These are phyloP conservation scores for Fusarium aywerte DNA, from an alignment of 2,329 filamentous ascomycete species.

Conservation along the genomic window DNA sequence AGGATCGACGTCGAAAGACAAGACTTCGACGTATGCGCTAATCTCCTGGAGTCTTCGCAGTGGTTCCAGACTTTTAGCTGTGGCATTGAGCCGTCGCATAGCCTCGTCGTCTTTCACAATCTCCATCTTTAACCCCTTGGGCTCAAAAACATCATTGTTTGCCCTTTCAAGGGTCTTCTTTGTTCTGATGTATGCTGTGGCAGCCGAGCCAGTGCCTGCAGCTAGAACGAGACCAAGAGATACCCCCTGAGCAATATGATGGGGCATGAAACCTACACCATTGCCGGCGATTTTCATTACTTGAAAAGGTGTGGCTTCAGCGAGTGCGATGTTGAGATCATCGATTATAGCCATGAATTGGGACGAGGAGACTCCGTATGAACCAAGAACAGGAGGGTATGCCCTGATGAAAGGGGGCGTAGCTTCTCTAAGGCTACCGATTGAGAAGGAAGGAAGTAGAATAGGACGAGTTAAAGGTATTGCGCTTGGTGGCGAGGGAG, in stretches of 20 bases:
- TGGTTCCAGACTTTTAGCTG: conserved; percentile 12
- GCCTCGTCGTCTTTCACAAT: conserved; percentile 13
- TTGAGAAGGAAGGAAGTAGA: conserved; percentile 13
- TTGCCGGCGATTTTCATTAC: conserved; percentile 1
- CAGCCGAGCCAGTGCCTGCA: conserved; percentile 9
- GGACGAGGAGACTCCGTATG: not conserved
- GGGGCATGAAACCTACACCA: conserved; percentile 13
- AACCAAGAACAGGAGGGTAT: conserved; percentile 10
- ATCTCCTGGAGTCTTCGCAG: not conserved
- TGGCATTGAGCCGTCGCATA: conserved; percentile 4
- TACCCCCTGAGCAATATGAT: conserved; percentile 9
- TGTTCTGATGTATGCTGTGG: conserved; percentile 12
- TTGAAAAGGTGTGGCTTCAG: conserved; percentile 10
- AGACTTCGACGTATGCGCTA: not conserved
- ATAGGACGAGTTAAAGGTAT: not conserved
- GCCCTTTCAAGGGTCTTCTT: conserved; percentile 4
- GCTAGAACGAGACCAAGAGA: conserved; percentile 11
- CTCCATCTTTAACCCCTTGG: conserved; percentile 12
- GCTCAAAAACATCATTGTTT: not conserved
- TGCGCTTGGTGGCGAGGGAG: not conserved
- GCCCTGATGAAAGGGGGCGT: conserved; percentile 17
- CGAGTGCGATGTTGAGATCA: conserved; percentile 1
- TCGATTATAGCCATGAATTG: conserved; percentile 4
- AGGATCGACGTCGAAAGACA: conserved; percentile 18
- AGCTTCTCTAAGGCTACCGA: not conserved